phyloP scores from a whole-genome alignment of 768 basidiomycete genomes.

The Leccinum variicolor region DNA sequence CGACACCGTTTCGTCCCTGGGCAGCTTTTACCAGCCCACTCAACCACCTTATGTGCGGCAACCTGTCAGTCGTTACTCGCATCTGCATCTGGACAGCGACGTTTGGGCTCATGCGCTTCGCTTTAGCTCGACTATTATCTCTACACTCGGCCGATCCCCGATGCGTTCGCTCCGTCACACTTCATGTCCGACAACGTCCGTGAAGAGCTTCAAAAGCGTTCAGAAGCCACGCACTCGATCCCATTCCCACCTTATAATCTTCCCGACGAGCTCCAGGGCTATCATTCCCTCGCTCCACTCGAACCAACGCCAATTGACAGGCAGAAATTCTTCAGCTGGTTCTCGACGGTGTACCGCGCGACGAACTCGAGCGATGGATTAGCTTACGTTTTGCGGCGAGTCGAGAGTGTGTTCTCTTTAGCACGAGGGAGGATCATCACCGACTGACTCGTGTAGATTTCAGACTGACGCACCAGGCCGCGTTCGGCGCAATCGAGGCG shows the following conservation, averaged over 20 bases:
- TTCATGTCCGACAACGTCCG: slow-evolving; percentile 84
- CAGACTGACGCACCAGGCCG: slow-evolving; percentile 74
- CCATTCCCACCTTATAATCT: slow-evolving; percentile 49
- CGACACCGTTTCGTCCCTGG: slow-evolving; percentile 19
- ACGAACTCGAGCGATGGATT: slow-evolving; percentile 72
- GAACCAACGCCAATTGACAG: slow-evolving; percentile 58
- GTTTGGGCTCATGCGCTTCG: not conserved
- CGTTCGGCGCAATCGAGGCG: slow-evolving; percentile 77
- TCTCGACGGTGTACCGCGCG: slow-evolving; percentile 82
- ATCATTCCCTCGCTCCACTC: slow-evolving; percentile 82
- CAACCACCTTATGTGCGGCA: slow-evolving; percentile 57
- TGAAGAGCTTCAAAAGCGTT: slow-evolving; percentile 51
- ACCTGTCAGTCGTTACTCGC: slow-evolving; percentile 48
- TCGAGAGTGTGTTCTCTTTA: slow-evolving; percentile 64
- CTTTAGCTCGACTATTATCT: slow-evolving; percentile 87
- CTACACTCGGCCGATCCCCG: slow-evolving; percentile 71
- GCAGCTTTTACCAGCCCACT: slow-evolving; percentile 38
- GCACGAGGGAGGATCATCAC: not conserved
- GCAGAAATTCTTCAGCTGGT: slow-evolving; percentile 77
- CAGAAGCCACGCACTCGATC: slow-evolving; percentile 40
- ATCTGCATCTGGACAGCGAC: not conserved
- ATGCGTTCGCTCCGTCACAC: slow-evolving; percentile 56
- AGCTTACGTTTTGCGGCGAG: slow-evolving; percentile 72
- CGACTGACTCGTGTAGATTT: slow-evolving; percentile 53
- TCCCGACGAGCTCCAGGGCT: slow-evolving; percentile 87